Conservation (phyloP, 23 red algal species). For the Agarophyton chilense region DNA sequence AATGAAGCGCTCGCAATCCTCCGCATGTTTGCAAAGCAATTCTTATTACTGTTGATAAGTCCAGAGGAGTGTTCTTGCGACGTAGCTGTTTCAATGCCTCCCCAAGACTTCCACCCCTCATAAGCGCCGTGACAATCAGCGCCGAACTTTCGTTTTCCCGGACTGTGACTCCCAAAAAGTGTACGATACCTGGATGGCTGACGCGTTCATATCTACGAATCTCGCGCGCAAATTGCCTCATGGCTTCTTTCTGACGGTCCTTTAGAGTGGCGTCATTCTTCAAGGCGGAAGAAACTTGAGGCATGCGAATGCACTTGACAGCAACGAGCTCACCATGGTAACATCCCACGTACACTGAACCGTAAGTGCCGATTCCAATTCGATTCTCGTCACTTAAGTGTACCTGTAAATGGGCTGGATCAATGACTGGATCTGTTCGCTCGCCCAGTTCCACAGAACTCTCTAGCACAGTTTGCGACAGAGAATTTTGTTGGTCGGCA, state of each 20-base stretch:
- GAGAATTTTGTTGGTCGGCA: not conserved
- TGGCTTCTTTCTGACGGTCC: not conserved
- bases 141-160: constrained; percentile 12
- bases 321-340: constrained; percentile 68
- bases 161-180: constrained; percentile 51
- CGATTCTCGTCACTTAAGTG: constrained; percentile 44
- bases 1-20: constrained; percentile 62
- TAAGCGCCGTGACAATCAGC: constrained; percentile 64
- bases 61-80: not conserved
- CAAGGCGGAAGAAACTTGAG: not conserved
- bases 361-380: constrained; percentile 70
- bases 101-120: constrained; percentile 57
- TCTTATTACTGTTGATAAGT: constrained; percentile 12
- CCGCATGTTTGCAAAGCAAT: constrained; percentile 49
- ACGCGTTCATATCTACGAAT: constrained; percentile 65
- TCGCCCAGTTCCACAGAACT: not conserved
- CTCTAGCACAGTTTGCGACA: not conserved
- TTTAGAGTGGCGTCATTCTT: constrained; percentile 35
- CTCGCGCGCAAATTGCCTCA: constrained; percentile 59
- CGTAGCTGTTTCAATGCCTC: constrained; percentile 26
- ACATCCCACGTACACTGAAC: constrained; percentile 65
- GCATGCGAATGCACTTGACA: constrained; percentile 65
- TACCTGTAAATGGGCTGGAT: constrained; percentile 8
- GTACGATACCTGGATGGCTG: constrained; percentile 60
- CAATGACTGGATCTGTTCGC: constrained; percentile 16